Base-by-base conservation (phyloP, 805 yeast genomes). In the Ogataea henricii region DNA sequence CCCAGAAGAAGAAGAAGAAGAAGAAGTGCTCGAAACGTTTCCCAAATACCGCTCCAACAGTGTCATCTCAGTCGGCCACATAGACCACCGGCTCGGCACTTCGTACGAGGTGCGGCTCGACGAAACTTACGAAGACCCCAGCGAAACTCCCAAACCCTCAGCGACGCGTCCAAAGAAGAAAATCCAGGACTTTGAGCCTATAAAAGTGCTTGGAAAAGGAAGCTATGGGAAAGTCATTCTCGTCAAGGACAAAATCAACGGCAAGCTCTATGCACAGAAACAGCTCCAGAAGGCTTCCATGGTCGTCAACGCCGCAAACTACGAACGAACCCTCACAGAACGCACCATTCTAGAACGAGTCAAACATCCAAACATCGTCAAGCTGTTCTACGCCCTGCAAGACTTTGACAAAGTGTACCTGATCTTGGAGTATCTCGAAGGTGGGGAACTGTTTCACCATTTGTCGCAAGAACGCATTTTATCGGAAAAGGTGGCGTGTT, bases 191-290 rank as follows among this genome's bases (percentile, higher is more conserved):
- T 89, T 90, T 58, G 82, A 78, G 56, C 86, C 87, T 2, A 66
- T 90, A 6, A 85, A 81, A 55, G 94, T 89, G 0, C 70, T 89
- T 5, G 97, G 97, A 0, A 78, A 83, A 43, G 97, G 97, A 3
- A 89, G 96, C 2, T 89, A 87, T 56, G 96, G 97, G 3, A 89
- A 87, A 62, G 97, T 89, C 2, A 68, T 87, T 7, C 68, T 89
- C 18, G 96, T 89, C 1, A 79, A 81, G 42, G 90, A 89, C 60
- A 71, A 65, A 44, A 52, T 68, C 18, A 78, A 87, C 0, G 84
- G 84, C 0, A 77, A 78, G 54, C 66, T 89, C 9, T 90, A 79
- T 67, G 97, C 97, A 0, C 94, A 88, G 73, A 89, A 89, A 62
- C 96, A 89, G 57, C 69, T 89, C 53, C 81, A 82, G 56, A 89